phyloP scores from a whole-genome alignment of 78 protist genomes.

The Bodo saltans region DNA sequence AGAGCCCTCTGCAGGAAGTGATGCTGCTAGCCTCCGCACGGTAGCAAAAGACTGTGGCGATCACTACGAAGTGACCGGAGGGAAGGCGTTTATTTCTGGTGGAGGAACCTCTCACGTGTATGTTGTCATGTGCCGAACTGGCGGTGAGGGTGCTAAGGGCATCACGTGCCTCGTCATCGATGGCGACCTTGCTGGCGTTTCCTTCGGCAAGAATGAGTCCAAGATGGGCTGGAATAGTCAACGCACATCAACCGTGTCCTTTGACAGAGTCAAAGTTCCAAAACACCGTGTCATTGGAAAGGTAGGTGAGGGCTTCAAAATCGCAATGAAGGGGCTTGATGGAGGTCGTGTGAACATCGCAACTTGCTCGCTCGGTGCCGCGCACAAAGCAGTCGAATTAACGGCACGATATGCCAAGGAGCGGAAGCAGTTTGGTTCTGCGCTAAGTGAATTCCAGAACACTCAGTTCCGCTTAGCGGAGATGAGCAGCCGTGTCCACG shows the following conservation, averaged over 20 bases:
- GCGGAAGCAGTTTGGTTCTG: slow-evolving; percentile 70
- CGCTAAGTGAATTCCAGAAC: slow-evolving; percentile 58
- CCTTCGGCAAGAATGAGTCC: slow-evolving; percentile 72
- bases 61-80: slow-evolving; percentile 72
- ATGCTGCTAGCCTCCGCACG: slow-evolving; percentile 78
- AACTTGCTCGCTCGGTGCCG: slow-evolving; percentile 80
- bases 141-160: slow-evolving; percentile 67
- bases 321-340: slow-evolving; percentile 89
- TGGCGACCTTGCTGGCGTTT: slow-evolving; percentile 69
- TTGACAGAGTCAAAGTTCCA: slow-evolving; percentile 77
- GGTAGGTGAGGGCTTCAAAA: slow-evolving; percentile 88
- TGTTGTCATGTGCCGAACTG: slow-evolving; percentile 81
- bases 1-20: slow-evolving; percentile 82
- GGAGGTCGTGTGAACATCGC: slow-evolving; percentile 85
- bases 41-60: slow-evolving; percentile 57
- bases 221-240: slow-evolving; percentile 77
- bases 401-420: slow-evolving; percentile 61
- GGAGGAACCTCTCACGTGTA: slow-evolving; percentile 78
- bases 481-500: slow-evolving; percentile 64
- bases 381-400: slow-evolving; percentile 51
- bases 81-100: slow-evolving; percentile 87
- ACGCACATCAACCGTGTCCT: slow-evolving; percentile 71
- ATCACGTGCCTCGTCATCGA: slow-evolving; percentile 74
- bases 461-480: slow-evolving; percentile 80
- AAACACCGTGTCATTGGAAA: slow-evolving; percentile 42